Evolutionary conservation across 768 basidiomycete genomes (phyloP), one percentile per base, ranked within the genome.

Genomic region (Leccinum boreale): DNA sequence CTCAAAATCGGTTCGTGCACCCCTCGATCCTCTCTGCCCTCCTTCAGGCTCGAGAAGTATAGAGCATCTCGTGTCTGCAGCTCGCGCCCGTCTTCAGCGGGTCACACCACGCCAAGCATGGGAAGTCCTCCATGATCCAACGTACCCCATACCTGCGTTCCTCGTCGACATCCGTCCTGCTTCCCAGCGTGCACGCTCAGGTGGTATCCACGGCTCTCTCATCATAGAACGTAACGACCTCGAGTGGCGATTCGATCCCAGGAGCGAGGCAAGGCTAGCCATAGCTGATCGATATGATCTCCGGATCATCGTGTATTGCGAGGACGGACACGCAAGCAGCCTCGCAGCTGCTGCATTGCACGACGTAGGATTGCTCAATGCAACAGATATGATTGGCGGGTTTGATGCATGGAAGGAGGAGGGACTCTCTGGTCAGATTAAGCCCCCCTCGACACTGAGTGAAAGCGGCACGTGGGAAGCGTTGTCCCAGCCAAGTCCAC

Each of bases 221-320:
- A 73, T 88, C 54, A 81, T 92, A 57, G 90, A 91, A 65, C 79
- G 90, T 23, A 91, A 89, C 65, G 81, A 85, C 5, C 78, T 92
- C 53, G 90, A 92, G 69, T 90, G 89, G 88, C 80, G 83, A 23
- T 85, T 92, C 62, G 90, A 92, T 70, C 90, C 90, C 4, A 78
- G 87, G 55, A 78, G 74, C 62, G 75, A 79, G 6, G 75, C 80
- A 12, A 77, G 85, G 33, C 72, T 92, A 53, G 73, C 81, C 1
- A 84, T 91, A 61, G 90, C 83, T 23, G 85, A 89, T 72, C 75
- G 89, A 55, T 92, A 88, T 63, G 90, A 92, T 73, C 66, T 91
- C 39, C 73, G 87, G 48, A 78, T 90, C 29, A 88, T 92, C 60
- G 72, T 92, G 10, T 84, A 91, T 63, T 89, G 87, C 69, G 83